phyloP scores from a whole-genome alignment of 257 asterid species.

The Ajuga chamaepitys region DNA sequence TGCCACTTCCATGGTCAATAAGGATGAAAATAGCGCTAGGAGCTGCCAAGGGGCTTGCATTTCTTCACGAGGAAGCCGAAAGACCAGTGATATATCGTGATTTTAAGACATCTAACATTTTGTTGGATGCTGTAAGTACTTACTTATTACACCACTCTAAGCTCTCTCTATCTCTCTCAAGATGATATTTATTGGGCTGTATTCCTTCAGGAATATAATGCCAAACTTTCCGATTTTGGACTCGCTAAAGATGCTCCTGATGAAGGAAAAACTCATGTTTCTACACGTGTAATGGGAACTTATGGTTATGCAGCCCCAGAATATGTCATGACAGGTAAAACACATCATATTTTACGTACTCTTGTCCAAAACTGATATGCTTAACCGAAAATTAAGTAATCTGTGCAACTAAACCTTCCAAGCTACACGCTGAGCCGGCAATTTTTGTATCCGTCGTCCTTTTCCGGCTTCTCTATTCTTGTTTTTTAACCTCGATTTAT shows the following conservation, averaged over 20 bases:
- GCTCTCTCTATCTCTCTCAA: neutral
- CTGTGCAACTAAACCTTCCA: no score
- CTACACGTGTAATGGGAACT: slow-evolving; percentile 58
- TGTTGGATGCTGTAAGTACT: slow-evolving; percentile 48
- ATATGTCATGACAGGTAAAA: slow-evolving; percentile 52
- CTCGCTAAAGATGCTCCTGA: slow-evolving; percentile 70
- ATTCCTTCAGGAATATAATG: slow-evolving; percentile 46
- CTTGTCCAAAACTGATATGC: neutral
- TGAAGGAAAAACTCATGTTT: slow-evolving; percentile 64
- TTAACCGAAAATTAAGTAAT: no score
- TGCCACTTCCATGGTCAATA: slow-evolving; percentile 65
- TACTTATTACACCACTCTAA: neutral
- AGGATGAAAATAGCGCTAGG: slow-evolving; percentile 67
- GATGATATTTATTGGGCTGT: neutral
- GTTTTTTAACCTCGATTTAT: no score
- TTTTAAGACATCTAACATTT: slow-evolving; percentile 59
- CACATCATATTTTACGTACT: neutral
- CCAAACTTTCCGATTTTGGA: slow-evolving; percentile 67
- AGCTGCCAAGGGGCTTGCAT: slow-evolving; percentile 59
- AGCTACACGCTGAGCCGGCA: no score
- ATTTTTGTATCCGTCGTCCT: no score
- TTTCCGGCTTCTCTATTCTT: no score
- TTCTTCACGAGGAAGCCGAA: slow-evolving; percentile 58
- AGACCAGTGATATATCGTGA: slow-evolving; percentile 54
- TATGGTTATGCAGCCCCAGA: slow-evolving; percentile 62